Evolutionary conservation across 495 filamentous ascomycete genomes (phyloP), one percentile per base, ranked within the genome.

Genomic region (Oidiodendron maius): DNA sequence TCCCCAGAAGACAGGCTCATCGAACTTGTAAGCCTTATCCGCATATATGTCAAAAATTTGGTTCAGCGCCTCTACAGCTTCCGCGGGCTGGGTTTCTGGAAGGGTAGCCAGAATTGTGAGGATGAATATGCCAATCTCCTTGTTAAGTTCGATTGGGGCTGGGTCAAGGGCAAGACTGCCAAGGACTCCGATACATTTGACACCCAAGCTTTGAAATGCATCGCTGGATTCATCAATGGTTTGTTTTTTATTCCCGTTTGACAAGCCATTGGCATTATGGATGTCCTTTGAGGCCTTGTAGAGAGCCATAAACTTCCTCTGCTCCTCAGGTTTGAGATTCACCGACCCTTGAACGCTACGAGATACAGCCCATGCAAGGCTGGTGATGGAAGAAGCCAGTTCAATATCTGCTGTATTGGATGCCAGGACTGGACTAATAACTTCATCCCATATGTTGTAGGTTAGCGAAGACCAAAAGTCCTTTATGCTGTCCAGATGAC

Each of bases 21-120:
- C 80, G 51, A 71, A 77, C 24, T 64, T 59, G 45, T 62, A 70
- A 13, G 65, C 65, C 47, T 75, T 72, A 46, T 83, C 80, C 5
- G 73, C 73, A 53, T 83, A 83, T 26, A 82, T 72, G 40, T 82
- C 80, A 51, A 79, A 79, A 17, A 83, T 47, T 55, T 80, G 73
- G 59, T 83, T 76, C 30, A 83, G 59, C 11, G 74, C 72, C 60
- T 82, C 79, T 16, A 82, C 65, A 3, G 65, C 56, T 26, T 80
- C 73, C 4, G 71, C 75, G 4, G 71, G 56, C 0, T 73, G 61
- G 2, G 70, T 67, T n/a, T 70, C 62, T 6, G 74, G 67, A 8
- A 70, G 56, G 10, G 48, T 50, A 21, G 66, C 58, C 13, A 81
- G 57, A 6, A 76, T 53, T 1, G 75, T 75, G 39, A 83, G 55